phyloP scores from a whole-genome alignment of 805 yeast species.

The Sugiyamaella marilandica region DNA sequence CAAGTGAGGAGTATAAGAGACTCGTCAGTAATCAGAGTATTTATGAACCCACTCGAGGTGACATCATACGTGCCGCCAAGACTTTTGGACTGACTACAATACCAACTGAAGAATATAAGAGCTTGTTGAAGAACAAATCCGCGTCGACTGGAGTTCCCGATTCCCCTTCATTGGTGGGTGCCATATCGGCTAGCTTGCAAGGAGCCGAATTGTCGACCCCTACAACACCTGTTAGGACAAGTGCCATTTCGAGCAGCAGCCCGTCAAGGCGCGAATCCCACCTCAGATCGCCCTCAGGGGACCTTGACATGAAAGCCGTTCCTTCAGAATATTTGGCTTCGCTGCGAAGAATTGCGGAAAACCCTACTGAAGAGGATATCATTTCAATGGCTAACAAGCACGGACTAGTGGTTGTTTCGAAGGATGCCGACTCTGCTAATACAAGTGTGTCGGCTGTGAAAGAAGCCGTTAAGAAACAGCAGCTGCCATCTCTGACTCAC shows the following conservation, averaged over 20 bases:
- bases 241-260: neutral
- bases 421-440: conserved; percentile 4
- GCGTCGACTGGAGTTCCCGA: neutral
- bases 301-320: conserved; percentile 26
- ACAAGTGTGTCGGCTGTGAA: conserved; percentile 2
- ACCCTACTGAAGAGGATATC: conserved; percentile 29
- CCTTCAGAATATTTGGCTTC: conserved; percentile 30
- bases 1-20: conserved; percentile 33
- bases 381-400: conserved; percentile 23
- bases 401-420: conserved; percentile 20
- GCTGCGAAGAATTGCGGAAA: conserved; percentile 29
- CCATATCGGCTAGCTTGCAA: neutral
- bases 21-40: conserved; percentile 29
- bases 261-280: conserved; percentile 1
- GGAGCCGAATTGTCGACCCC: neutral
- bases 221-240: conserved; percentile 3
- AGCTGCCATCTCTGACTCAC: neutral
- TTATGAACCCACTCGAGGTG: conserved; percentile 32
- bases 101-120: conserved; percentile 41
- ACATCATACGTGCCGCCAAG: conserved; percentile 36
- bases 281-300: conserved; percentile 4
- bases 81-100: conserved; percentile 41
- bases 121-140: conserved; percentile 27
- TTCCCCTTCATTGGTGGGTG: neutral
- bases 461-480: conserved; percentile 1